These are phyloP conservation scores for Volvox carteri DNA, from an alignment of 163 green algal species.

Conservation along the genomic window DNA sequence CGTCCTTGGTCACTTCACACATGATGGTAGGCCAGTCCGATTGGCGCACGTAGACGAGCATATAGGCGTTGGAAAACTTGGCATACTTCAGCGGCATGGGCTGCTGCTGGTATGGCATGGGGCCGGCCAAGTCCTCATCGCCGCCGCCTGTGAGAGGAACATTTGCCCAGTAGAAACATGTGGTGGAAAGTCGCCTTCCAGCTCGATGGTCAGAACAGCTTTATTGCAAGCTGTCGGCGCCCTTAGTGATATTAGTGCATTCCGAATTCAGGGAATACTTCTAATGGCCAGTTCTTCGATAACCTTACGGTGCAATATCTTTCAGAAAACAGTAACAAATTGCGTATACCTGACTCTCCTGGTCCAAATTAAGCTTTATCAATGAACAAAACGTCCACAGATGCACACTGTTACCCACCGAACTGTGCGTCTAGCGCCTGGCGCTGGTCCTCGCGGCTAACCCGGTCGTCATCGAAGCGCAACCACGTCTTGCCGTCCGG, in stretches of 20 bases:
- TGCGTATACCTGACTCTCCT: too few species aligned
- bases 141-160: slow-evolving; percentile 29
- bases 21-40: slow-evolving; percentile 92
- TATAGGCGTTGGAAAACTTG: slow-evolving; percentile 95
- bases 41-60: slow-evolving; percentile 97
- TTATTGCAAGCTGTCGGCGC: too few species aligned
- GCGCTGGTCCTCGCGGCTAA: slow-evolving; percentile 84
- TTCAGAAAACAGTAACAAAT: too few species aligned
- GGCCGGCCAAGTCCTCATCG: slow-evolving; percentile 55
- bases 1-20: slow-evolving; percentile 82
- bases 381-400: too few species aligned
- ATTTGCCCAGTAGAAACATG: too few species aligned
- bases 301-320: too few species aligned
- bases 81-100: slow-evolving; percentile 43
- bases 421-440: slow-evolving; percentile 94
- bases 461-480: slow-evolving; percentile 97
- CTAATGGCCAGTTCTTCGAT: too few species aligned
- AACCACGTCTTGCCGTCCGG: slow-evolving; percentile 89
- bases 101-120: not conserved
- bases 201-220: too few species aligned
- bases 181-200: too few species aligned
- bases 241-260: too few species aligned
- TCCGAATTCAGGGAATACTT: too few species aligned
- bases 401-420: slow-evolving; percentile 74
- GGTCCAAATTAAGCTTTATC: too few species aligned